Conservation (phyloP, 768 basidiomycete genomes). For the Dacryopinax spathularia region DNA sequence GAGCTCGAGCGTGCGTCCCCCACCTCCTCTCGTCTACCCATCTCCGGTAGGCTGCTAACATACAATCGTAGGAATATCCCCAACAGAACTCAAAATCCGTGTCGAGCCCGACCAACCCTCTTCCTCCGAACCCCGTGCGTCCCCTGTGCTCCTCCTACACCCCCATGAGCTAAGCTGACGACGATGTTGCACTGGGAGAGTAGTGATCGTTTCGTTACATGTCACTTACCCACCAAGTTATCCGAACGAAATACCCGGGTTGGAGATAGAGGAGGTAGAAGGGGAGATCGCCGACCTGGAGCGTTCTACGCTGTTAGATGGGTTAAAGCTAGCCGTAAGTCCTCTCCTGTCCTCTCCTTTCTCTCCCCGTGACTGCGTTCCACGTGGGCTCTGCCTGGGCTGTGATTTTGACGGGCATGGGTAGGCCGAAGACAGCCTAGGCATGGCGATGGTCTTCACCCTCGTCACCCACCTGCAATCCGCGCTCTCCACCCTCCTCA, state of each 20-base stretch:
- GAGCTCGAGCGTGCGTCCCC: conserved; percentile 73
- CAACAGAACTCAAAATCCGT: conserved; percentile 65
- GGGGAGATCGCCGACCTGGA: conserved; percentile 38
- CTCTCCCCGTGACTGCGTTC: too few relatives aligned
- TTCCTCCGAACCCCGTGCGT: conserved; percentile 41
- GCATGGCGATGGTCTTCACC: conserved; percentile 98
- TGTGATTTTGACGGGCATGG: not conserved
- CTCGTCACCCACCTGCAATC: conserved; percentile 76
- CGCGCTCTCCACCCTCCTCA: conserved; percentile 49
- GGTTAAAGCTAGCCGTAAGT: conserved; percentile 43
- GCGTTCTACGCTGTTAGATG: conserved; percentile 38
- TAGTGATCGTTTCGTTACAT: conserved; percentile 60
- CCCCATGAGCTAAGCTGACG: conserved; percentile 7
- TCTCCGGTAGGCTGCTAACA: conserved; percentile 34
- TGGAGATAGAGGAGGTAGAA: conserved; percentile 50
- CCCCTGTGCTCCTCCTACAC: conserved; percentile 24
- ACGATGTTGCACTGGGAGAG: conserved; percentile 8
- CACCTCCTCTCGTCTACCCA: conserved; percentile 17
- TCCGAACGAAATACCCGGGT: conserved; percentile 65
- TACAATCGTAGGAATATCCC: conserved; percentile 61
- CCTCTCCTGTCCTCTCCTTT: conserved; percentile 32
- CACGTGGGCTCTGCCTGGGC: conserved; percentile 5
- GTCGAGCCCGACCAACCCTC: conserved; percentile 73
- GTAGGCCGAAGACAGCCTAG: conserved; percentile 72
- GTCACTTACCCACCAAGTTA: conserved; percentile 72